Evolutionary conservation across 441 rosid species (phyloP), one percentile per base, ranked within the genome.

Genomic region (Melastoma candidum): DNA sequence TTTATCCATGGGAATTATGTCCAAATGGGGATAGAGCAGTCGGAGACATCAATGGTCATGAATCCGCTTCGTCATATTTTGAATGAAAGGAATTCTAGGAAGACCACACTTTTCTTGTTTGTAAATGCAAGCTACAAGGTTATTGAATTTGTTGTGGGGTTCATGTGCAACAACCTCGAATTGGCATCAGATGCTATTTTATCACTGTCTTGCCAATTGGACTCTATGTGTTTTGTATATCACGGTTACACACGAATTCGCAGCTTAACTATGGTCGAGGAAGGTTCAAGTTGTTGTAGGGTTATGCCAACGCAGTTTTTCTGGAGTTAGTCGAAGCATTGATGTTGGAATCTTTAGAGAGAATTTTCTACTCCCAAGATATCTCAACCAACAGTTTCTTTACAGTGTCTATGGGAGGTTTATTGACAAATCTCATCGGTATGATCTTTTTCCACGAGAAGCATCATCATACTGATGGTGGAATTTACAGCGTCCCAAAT

Each of bases 81-180:
- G 77, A 83, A 94, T 26, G 96, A 92, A 74, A 85, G 95, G 70
- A 92, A 87, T 53, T 92, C 98, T 12, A 82, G 94, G n/a, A 87
- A 92, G 83, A 92, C 87, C 60, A 95, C 98, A 0, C 67, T 92
- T 59, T 92, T 87, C 62, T 90, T 92, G 13, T 63, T 92, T 79
- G 87, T 90, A 60, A 90, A 90, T 52, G 63, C 95, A 6, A 84
- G 70, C 0, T 92, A 92, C 64, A 92, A 87, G 95, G 81, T 92
- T 55, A 87, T 92, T 36, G 96, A 92, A 68, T 92, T 92, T 72
- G 79, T 74, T 58, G 90, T 79, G 51, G 96, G 98, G 47, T 87
- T 92, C 62, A 85, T 92, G 98, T 83, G 95, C 69, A 92, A 92
- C 50, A 92, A 95, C 77, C 90, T 92, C 64, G 98, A 96, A 49